Conservation (phyloP, 2,329 filamentous ascomycete species). For the Dactylella cylindrospora region DNA sequence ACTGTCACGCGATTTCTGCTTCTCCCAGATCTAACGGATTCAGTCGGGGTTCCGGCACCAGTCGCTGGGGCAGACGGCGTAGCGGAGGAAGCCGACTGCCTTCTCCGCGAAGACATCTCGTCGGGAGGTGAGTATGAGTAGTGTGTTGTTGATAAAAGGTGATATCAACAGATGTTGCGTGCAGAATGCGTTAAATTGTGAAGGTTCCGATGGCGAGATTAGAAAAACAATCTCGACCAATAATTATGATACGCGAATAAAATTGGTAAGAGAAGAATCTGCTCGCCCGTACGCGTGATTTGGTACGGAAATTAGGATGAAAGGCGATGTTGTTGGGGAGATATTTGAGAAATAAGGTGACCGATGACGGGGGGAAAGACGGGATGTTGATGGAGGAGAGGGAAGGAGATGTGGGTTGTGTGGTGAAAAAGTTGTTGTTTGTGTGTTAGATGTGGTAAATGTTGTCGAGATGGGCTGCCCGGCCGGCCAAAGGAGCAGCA, state of each 20-base stretch:
- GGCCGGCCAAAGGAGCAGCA: too few relatives aligned
- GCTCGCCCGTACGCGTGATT: slow-evolving; percentile 15
- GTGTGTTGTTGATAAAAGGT: neutral
- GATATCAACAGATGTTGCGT: neutral
- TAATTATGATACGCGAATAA: slow-evolving; percentile 37
- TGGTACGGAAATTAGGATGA: neutral
- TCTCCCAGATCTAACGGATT: slow-evolving; percentile 33
- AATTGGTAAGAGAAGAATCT: slow-evolving; percentile 14
- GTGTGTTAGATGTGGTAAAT: slow-evolving; percentile 39
- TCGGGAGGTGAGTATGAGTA: neutral
- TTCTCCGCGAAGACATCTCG: slow-evolving; percentile 42
- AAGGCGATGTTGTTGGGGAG: slow-evolving; percentile 1
- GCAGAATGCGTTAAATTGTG: slow-evolving; percentile 1
- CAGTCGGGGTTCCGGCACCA: slow-evolving; percentile 38
- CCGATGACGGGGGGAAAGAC: neutral
- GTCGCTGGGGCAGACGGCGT: slow-evolving; percentile 39
- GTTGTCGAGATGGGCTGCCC: too few relatives aligned
- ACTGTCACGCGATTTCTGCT: slow-evolving; percentile 42
- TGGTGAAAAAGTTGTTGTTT: slow-evolving; percentile 44
- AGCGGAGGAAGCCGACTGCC: slow-evolving; percentile 38
- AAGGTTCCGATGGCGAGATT: slow-evolving; percentile 7
- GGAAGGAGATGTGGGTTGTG: slow-evolving; percentile 13
- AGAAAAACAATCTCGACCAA: slow-evolving; percentile 37
- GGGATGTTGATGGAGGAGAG: slow-evolving; percentile 10
- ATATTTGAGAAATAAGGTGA: neutral